A percentile compares a stretch with the other conserved stretches of the same genome.
Conservation (phyloP, 2,329 filamentous ascomycete species). For the Metarhizium guizhouense region DNA sequence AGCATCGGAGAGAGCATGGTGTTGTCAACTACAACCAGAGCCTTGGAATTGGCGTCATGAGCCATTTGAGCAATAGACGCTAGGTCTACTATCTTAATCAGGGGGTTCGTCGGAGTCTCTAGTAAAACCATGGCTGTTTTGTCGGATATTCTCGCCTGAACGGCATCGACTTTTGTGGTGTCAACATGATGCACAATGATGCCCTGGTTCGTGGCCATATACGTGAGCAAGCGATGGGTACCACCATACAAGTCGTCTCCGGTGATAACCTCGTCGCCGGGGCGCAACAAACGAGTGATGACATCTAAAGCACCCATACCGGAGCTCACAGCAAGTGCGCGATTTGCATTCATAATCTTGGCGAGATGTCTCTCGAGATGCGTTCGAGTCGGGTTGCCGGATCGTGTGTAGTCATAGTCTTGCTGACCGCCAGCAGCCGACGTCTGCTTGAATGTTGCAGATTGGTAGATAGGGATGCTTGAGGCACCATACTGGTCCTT, state of each 20-base stretch:
- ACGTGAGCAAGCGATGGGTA: slow-evolving; percentile 87
- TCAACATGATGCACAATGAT: slow-evolving; percentile 96
- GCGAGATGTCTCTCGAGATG: slow-evolving; percentile 94
- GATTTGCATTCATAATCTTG: slow-evolving; percentile 95
- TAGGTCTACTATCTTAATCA: slow-evolving; percentile 97
- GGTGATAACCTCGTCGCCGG: slow-evolving; percentile 93
- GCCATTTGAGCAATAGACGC: slow-evolving; percentile 65
- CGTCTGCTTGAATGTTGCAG: slow-evolving; percentile 93
- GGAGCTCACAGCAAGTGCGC: slow-evolving; percentile 86
- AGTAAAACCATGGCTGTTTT: slow-evolving; percentile 95
- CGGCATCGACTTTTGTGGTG: slow-evolving; percentile 69
- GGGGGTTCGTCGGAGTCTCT: slow-evolving; percentile 92
- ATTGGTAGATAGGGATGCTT: slow-evolving; percentile 96
- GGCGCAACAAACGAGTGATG: slow-evolving; percentile 80
- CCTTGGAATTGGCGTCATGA: slow-evolving; percentile 68
- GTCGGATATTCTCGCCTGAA: slow-evolving; percentile 57
- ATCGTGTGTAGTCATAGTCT: slow-evolving; percentile 98
- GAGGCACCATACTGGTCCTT: slow-evolving; percentile 96
- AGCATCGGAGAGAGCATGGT: slow-evolving; percentile 98
- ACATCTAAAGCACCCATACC: slow-evolving; percentile 98
- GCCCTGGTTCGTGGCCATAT: slow-evolving; percentile 77
- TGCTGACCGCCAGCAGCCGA: slow-evolving; percentile 67
- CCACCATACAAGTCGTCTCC: slow-evolving; percentile 96
- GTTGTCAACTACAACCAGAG: slow-evolving; percentile 90
- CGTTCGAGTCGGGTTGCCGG: slow-evolving; percentile 90